Percentiles rank a stretch among this genome's conserved stretches.
These are phyloP conservation scores for Cylindrotheca closterium DNA, from an alignment of 108 stramenopile genomes.

Conservation along the genomic window DNA sequence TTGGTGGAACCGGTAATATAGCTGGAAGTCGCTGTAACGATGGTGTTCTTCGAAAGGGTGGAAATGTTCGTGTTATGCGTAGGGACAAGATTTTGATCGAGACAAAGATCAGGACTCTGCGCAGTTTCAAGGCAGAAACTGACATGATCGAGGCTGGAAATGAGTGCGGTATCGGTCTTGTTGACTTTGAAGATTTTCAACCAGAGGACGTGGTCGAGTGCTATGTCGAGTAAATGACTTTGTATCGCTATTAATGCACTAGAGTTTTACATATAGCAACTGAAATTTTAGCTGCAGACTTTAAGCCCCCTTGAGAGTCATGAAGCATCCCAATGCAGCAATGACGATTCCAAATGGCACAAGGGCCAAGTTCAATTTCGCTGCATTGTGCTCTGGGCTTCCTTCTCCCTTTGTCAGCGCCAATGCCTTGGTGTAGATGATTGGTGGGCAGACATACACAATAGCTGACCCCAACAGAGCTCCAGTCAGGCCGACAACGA, in stretches of 20 bases:
- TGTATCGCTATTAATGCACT: constrained; percentile 56
- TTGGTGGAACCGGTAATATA: constrained; percentile 92
- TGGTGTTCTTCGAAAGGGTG: constrained; percentile 85
- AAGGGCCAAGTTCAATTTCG: constrained; percentile 35
- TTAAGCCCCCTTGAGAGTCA: constrained; percentile 48
- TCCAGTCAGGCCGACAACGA: constrained; percentile 56
- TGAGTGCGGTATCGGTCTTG: constrained; percentile 94
- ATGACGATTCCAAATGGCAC: constrained; percentile 54
- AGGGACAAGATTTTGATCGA: constrained; percentile 91
- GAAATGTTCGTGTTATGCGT: constrained; percentile 91
- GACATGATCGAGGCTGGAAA: constrained; percentile 82
- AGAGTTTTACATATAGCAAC: constrained; percentile 90
- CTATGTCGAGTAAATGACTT: constrained; percentile 72
- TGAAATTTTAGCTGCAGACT: not conserved
- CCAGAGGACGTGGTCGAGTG: constrained; percentile 95
- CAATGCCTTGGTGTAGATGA: constrained; percentile 44
- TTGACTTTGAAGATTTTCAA: constrained; percentile 90
- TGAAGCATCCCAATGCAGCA: constrained; percentile 45
- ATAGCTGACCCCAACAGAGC: constrained; percentile 49
- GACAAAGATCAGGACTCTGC: constrained; percentile 83
- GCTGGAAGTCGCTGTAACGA: constrained; percentile 92
- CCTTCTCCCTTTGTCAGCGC: constrained; percentile 23
- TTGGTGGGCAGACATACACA: constrained; percentile 55
- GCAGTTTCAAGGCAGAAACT: constrained; percentile 93
- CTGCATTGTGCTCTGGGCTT: constrained; percentile 34